Base-by-base conservation (phyloP, 495 filamentous ascomycete species). In the Penicillium mononematosum region DNA sequence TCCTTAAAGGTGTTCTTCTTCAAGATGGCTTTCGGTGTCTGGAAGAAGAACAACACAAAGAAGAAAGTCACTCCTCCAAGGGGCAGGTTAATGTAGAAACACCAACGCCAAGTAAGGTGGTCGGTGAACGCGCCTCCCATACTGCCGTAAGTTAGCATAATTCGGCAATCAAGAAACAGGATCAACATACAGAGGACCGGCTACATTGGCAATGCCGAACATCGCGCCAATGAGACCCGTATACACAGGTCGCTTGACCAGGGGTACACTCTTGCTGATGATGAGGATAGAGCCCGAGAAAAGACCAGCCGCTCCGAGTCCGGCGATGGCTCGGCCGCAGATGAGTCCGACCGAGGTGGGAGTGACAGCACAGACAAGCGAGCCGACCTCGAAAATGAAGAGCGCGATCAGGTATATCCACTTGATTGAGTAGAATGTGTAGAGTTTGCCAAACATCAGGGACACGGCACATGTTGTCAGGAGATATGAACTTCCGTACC, bases 281-380 rank as follows among this genome's bases (percentile, higher is more conserved):
- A 96, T 94, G 58, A 92, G 81, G 44, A 96, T 80, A 2, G 87
- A 85, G 5, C 92, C 92, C 2, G 87, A 87, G 67, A 91, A 94
- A 52, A 96, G 82, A 38, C 90, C 92, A 1, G 92, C 89, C 4
- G 82, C 80, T 19, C 92, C 92, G n/a, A 96, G 58, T 22, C 92
- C 92, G 20, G 91, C 88, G 45, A 96, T 77, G 12, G 92, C 91
- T 27, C 93, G 85, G 11, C 93, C 92, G 55, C 93, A 69, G 59
- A 96, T 96, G 31, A 97, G 77, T 4, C 83, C 83, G 0, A 83
- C 75, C 1, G 88, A 92, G 51, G 73, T 88, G 1, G 89, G 88
- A 1, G 92, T 88, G 2, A 84, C 81, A 25, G 83, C 92, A 68
- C 91, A 96, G 58, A 96, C 74, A 39, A 91, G 71, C n/a, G 85